Base-by-base conservation (phyloP, 2,329 filamentous ascomycete genomes). In the Scedosporium minutisporum region DNA sequence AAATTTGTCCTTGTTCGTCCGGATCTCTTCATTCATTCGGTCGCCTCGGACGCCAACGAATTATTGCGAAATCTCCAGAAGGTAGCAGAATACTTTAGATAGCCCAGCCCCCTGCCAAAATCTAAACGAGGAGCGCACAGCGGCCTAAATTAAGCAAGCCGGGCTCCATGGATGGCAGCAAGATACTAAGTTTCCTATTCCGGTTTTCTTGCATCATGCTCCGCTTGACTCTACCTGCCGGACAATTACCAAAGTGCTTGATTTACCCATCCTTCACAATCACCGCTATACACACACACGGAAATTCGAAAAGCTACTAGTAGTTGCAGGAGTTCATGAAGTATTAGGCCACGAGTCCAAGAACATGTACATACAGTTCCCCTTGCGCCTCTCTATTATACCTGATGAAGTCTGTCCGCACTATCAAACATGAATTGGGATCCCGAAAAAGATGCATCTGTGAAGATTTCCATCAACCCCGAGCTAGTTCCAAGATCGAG, bases 341-440 rank as follows among this genome's bases (percentile, higher is more conserved):
- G 25, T 27, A 27, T 27, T 29, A 29, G 27, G 14, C 44, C 18
- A 48, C 16, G 18, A 12, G 12, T 18, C 48, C 18, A 16, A 16
- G 48, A 10, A 21, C 48, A 23, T 18, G 4, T 18, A 12, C 10
- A 18, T 18, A 18, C 48, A 23, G 7, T 12, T 25, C 18, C 10
- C 18, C 10, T 55, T 23, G 7, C 23, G 29, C 16, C n/a, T 41
- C n/a, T 33, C 29, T 60, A 44, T 46, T 46, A 44, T 21, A 60
- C n/a, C 25, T 60, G 42, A 18, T 60, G 18, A 6, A 51, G 7
- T 14, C 23, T 23, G 12, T 51, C 25, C n/a, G 58, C 23, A 21
- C 38, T 60, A 51, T 60, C 58, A 25, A 60, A 60, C 9, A 60
- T 33, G 25, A 60, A 60, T 27, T 60, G 58, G 2, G 58, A 29